Evolutionary conservation across 1,284 basidiomycete species (phyloP), one percentile per base, ranked within the genome.

Genomic region (Ustilago vetiveriae): DNA sequence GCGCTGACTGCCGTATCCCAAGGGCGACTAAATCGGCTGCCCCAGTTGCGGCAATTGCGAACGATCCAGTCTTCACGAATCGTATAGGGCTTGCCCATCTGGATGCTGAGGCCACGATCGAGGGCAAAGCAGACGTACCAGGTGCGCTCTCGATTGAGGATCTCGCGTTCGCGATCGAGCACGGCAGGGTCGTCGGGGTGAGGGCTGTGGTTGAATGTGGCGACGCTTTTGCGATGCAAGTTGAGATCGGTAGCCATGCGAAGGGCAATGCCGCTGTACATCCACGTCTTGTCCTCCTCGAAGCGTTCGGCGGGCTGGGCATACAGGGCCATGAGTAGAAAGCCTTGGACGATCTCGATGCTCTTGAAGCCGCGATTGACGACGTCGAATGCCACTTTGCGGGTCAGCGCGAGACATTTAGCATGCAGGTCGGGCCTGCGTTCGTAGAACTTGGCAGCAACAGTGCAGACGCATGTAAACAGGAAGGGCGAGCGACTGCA

Each of bases 161-260:
- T 90, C 84, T 96, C 92, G 36, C 91, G 86, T 78, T 90, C 90
- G 65, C 90, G 87, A 16, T 89, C 74, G 42, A 78, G 77, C 36
- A 80, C 75, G 3, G 69, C 70, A 14, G 73, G 67, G 23, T 79
- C 78, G 35, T 83, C 82, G 3, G 77, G 75, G 37, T 73, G 68
- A 11, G 79, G 66, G 42, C 78, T 80, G 39, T 75, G 74, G 17
- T 80, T 76, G 30, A 83, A 86, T 74, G 88, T 88, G 21, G 85
- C 84, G 7, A 84, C 83, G 6, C 90, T 90, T 82, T 96, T 94
- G 58, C 95, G 89, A 81, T 97, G 94, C 46, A 98, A 83, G 81
- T 98, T 98, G 44, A 98, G 85, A 83, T 98, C 95, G 16, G 92
- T 95, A 5, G 91, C 95, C 90, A 97, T 94, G 57, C 94, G 90